Evolutionary conservation across 345 rosid genomes (phyloP), one percentile per base, ranked within the genome.

Genomic region (Rhodamnia rubescens): DNA sequence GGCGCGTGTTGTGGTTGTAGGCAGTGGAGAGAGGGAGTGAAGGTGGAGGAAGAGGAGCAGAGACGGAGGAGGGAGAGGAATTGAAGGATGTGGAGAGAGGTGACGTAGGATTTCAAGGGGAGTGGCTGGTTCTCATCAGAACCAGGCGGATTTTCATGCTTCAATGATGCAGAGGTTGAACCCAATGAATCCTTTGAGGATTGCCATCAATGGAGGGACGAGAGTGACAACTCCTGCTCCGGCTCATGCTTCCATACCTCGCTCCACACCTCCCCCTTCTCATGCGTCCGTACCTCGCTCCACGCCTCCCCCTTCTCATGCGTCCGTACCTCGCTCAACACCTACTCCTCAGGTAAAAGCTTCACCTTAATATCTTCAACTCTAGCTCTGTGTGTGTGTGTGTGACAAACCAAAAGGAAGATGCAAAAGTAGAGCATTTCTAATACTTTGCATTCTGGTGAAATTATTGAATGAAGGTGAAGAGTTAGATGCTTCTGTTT

Each of bases 121-220:
- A 82, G 89, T 85, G 57, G 84, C 27, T 7, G 90, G 36, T 75
- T 84, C 50, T 82, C 82, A 59, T 55, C 64, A 40, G 51, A 20
- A 40, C 29, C 32, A 49, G 84, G 26, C 88, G 8, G 92, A 88
- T 56, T 88, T 84, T 87, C 89, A 85, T n/a, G 83, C 83, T 40
- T 87, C 98, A 51, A 92, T 92, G 94, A 83, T 97, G 92, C 96
- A 89, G 74, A 93, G 92, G 81, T 85, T 97, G 61, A 94, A 95
- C 87, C 95, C 93, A 22, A 93, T 96, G 55, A 97, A 96, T 89
- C 98, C 99, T 87, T 91, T 97, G 74, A 90, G 98, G 85, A 85
- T 96, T 85, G 94, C 84, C 44, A 81, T 90, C 74, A 92, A 93
- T 90, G 90, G 92, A 27, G 81, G 89, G 57, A 85, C 92, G 54